Conservation (phyloP, 345 rosid genomes). For the Camelina sativa region DNA sequence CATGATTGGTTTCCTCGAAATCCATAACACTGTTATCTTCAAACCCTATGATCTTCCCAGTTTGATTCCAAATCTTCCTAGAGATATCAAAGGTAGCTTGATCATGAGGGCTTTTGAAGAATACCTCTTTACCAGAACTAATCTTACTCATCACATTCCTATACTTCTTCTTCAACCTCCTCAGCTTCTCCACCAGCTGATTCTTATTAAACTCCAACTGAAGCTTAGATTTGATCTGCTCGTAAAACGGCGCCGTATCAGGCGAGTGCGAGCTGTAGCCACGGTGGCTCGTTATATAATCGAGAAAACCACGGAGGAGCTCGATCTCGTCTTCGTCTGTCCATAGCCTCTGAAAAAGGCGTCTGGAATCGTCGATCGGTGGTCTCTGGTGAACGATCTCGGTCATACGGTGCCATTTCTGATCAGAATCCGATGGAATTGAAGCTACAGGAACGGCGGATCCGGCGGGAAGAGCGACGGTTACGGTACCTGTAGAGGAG, state of each 20-base stretch:
- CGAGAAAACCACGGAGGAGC: conserved; percentile 89
- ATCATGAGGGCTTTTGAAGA: conserved; percentile 86
- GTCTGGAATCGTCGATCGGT: conserved; percentile 67
- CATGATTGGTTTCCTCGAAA: conserved; percentile 59
- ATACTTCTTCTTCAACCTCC: conserved; percentile 92
- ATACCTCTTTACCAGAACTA: conserved; percentile 78
- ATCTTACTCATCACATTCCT: conserved; percentile 76
- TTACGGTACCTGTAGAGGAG: conserved; percentile 42
- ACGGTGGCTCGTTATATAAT: conserved; percentile 58
- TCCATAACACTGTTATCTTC: conserved; percentile 68
- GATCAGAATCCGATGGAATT: conserved; percentile 49
- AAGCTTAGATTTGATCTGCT: conserved; percentile 85
- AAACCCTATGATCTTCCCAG: conserved; percentile 48
- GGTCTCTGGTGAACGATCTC: conserved; percentile 50
- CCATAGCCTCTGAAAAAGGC: conserved; percentile 92
- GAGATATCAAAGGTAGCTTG: conserved; percentile 96
- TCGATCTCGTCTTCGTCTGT: conserved; percentile 99
- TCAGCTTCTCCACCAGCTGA: conserved; percentile 92
- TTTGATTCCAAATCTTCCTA: conserved; percentile 81
- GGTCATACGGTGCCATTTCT: conserved; percentile 57
- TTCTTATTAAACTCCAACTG: conserved; percentile 95
- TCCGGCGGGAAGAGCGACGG: conserved; percentile 48
- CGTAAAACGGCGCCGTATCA: conserved; percentile 90
- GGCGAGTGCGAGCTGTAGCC: conserved; percentile 67
- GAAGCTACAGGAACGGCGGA: conserved; percentile 47